These are phyloP conservation scores for Verticillium longisporum DNA, from an alignment of 2,329 filamentous ascomycete genomes.

Conservation along the genomic window DNA sequence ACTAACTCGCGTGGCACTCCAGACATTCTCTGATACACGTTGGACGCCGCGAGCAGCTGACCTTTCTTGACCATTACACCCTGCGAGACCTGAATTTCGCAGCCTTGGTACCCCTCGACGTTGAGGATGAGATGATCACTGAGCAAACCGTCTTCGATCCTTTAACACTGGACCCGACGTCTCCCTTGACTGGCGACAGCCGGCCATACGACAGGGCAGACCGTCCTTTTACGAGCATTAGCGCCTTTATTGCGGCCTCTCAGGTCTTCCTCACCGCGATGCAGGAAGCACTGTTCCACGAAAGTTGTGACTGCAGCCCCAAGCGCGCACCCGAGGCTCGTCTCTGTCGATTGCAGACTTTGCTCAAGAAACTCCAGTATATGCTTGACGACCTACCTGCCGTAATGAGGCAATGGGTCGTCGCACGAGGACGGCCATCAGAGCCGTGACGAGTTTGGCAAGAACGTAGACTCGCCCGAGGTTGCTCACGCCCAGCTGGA, in stretches of 20 bases:
- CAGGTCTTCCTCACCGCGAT: slow-evolving; percentile 17
- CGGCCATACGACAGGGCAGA: background rate
- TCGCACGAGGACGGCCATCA: slow-evolving; percentile 3
- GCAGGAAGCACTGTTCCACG: slow-evolving; percentile 9
- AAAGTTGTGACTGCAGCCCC: slow-evolving; percentile 7
- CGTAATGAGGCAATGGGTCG: slow-evolving; percentile 16
- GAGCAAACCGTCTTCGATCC: slow-evolving; percentile 11
- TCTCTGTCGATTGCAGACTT: slow-evolving; percentile 14
- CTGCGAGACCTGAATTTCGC: slow-evolving; percentile 21
- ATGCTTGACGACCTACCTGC: slow-evolving; percentile 20
- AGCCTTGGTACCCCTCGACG: slow-evolving; percentile 21
- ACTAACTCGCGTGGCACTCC: background rate
- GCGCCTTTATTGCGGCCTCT: slow-evolving; percentile 21
- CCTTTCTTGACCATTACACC: slow-evolving; percentile 20
- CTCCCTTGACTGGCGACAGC: background rate
- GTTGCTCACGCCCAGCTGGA: slow-evolving; percentile 12
- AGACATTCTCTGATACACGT: slow-evolving; percentile 15
- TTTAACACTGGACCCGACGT: slow-evolving; percentile 4
- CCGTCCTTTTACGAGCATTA: slow-evolving; percentile 14
- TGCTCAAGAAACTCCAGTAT: slow-evolving; percentile 21
- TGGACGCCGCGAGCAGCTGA: slow-evolving; percentile 15
- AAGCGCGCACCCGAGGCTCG: slow-evolving; percentile 8
- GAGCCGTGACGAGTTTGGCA: background rate
- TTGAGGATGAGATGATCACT: slow-evolving; percentile 24
- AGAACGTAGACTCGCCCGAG: background rate